phyloP scores from a whole-genome alignment of 495 filamentous ascomycete species.

The Ascobolus immersus region DNA sequence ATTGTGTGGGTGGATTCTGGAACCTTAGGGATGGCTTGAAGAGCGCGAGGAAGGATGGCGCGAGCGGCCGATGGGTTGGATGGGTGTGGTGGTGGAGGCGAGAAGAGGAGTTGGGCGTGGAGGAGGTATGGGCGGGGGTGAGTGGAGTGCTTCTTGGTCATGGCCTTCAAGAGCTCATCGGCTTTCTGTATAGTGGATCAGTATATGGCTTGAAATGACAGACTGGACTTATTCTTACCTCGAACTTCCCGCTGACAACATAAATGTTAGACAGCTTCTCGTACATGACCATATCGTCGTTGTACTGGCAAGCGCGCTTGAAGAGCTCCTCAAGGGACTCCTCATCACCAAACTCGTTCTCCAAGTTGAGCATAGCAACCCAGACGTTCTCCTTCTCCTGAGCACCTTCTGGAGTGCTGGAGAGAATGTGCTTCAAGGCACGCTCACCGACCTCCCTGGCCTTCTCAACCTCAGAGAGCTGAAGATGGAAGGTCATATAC shows the following conservation, averaged over 20 bases:
- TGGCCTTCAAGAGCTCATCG: constrained; percentile 59
- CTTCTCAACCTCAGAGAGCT: constrained; percentile 61
- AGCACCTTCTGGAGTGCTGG: constrained; percentile 34
- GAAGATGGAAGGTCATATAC: constrained; percentile 92
- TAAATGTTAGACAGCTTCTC: constrained; percentile 79
- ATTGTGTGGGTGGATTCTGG: constrained; percentile 42
- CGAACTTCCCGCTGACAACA: constrained; percentile 63
- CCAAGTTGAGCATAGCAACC: constrained; percentile 80
- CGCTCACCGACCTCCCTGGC: constrained; percentile 72
- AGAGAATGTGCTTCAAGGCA: constrained; percentile 66
- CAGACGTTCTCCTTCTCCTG: constrained; percentile 82
- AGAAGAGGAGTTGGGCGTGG: constrained; percentile 74
- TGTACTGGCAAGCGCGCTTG: constrained; percentile 79
- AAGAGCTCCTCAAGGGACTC: constrained; percentile 71
- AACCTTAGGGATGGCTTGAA: constrained; percentile 49
- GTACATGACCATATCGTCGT: constrained; percentile 72
- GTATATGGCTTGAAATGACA: constrained; percentile 11
- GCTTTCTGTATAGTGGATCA: constrained; percentile 41
- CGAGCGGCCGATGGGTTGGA: constrained; percentile 48
- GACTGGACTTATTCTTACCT: constrained; percentile 19
- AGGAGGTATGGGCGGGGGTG: constrained; percentile 56
- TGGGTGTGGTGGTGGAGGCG: constrained; percentile 26
- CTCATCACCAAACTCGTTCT: constrained; percentile 68
- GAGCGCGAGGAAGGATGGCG: constrained; percentile 57
- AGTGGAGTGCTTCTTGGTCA: constrained; percentile 69